Base-by-base conservation (phyloP, 2,329 filamentous ascomycete genomes). In the Trematosphaeria pertusa region DNA sequence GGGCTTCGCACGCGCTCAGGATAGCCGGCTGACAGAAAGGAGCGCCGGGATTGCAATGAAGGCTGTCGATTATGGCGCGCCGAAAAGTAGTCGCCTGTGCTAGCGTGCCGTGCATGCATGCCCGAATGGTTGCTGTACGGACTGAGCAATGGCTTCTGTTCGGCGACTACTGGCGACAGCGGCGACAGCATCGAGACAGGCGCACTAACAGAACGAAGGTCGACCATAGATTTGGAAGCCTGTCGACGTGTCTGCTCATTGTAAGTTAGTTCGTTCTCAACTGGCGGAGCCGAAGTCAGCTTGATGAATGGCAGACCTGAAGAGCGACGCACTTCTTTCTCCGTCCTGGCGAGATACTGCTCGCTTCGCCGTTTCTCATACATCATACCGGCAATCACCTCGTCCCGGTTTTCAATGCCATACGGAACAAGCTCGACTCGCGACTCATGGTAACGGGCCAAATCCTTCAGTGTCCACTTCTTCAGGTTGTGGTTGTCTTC, bases 401-500 rank as follows among this genome's bases (percentile, higher is more conserved):
- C 48, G 4, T 40, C 43, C n/a, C 47, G 46, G 19, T 54, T 41
- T 4, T 46, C 47, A 31, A 53, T 28, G 10, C 26, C 38, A 4
- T 7, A 30, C 0, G 53, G 58, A 4, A 56, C 20, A 2, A 65
- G 32, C 2, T 43, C 40, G 10, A 43, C 52, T 8, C 43, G 55
- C 10, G 37, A 33, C 2, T 51, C 47, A 6, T 59, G 51, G 12
- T 56, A 45, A 3, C 32, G 11, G 10, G 47, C 10, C 6, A 56
- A 1, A 26, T 59, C 53, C 8, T 51, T 24, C 3, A 3, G 31
- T 3, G 48, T 49, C 56, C 55, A 65, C 8, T 50, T 12, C 32
- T 48, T 50, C 3, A 57, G 48, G 33, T 62, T 64, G 39, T 63
- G 56, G 22, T 59, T 56, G 21, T 50, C 12, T 11, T 59, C 50